A percentile compares a stretch with the other conserved stretches of the same genome.
These are phyloP conservation scores for Plasmodium berghei DNA, from an alignment of 169 alveolate genomes.

Conservation along the genomic window DNA sequence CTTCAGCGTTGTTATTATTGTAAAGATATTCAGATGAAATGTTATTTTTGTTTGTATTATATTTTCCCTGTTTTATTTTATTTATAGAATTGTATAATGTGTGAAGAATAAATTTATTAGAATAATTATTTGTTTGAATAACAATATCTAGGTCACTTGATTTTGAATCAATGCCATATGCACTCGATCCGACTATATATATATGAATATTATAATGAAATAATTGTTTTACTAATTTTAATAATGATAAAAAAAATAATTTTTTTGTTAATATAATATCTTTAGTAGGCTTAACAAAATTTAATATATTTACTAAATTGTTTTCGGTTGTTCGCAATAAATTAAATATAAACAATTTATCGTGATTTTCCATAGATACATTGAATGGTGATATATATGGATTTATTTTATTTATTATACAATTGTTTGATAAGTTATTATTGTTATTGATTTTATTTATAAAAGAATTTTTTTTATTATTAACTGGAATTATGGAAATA, in stretches of 20 bases:
- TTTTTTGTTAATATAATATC: constrained; percentile 44
- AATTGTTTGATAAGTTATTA: too few relatives aligned
- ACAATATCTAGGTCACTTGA: constrained; percentile 86
- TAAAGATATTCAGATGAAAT: background rate
- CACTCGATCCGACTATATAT: constrained; percentile 86
- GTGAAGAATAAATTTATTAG: constrained; percentile 80
- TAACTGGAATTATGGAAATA: too few relatives aligned
- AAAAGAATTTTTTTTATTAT: too few relatives aligned
- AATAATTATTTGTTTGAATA: constrained; percentile 75
- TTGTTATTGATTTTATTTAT: too few relatives aligned
- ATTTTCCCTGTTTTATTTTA: constrained; percentile 34
- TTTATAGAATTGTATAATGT: constrained; percentile 78
- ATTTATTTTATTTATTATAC: too few relatives aligned
- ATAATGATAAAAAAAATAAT: constrained; percentile 18
- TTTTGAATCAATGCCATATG: constrained; percentile 86
- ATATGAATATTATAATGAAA: constrained; percentile 79
- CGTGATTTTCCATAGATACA: too few relatives aligned
- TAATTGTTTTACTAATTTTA: constrained; percentile 76
- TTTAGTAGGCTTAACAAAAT: constrained; percentile 64
- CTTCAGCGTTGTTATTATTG: background rate
- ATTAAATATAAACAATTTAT: constrained; percentile 1
- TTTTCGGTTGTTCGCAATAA: constrained; percentile 30
- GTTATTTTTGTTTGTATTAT: background rate
- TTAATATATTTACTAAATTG: constrained; percentile 18
- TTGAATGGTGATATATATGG: too few relatives aligned